These are phyloP conservation scores for Cladosporium sp. DNA, from an alignment of 2,329 filamentous ascomycete genomes.

Conservation along the genomic window DNA sequence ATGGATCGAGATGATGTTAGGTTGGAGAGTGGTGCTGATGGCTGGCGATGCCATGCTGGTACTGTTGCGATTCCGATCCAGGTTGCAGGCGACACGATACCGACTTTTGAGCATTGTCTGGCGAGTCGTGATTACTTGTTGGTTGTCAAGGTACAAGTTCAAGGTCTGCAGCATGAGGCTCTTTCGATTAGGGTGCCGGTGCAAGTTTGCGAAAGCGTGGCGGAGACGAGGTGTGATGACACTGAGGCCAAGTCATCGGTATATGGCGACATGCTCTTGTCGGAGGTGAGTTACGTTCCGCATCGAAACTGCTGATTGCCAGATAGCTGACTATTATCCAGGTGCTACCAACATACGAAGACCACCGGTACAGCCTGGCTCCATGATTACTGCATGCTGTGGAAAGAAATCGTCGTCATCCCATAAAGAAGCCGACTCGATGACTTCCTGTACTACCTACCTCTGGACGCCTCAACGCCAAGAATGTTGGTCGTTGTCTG, in stretches of 20 bases:
- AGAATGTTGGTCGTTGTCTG: background rate
- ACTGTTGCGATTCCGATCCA: constrained; percentile 4
- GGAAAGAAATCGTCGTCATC: background rate
- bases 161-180: background rate
- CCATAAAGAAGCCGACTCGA: background rate
- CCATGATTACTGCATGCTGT: background rate
- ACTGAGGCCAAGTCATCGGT: background rate
- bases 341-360: constrained; percentile 9
- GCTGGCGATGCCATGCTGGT: background rate
- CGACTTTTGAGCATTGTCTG: constrained; percentile 1
- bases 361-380: background rate
- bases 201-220: constrained; percentile 5
- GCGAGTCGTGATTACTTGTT: constrained; percentile 1
- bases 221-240: too few species aligned
- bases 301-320: background rate
- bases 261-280: background rate
- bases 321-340: background rate
- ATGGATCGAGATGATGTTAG: background rate
- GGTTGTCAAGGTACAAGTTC: constrained; percentile 1
- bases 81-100: background rate
- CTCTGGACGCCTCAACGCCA: background rate
- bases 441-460: background rate
- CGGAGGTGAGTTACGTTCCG: background rate
- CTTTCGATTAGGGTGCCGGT: background rate
- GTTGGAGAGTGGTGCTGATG: background rate